Conservation (phyloP, 164 flowering plant species). For the Paratinospora sagittata region DNA sequence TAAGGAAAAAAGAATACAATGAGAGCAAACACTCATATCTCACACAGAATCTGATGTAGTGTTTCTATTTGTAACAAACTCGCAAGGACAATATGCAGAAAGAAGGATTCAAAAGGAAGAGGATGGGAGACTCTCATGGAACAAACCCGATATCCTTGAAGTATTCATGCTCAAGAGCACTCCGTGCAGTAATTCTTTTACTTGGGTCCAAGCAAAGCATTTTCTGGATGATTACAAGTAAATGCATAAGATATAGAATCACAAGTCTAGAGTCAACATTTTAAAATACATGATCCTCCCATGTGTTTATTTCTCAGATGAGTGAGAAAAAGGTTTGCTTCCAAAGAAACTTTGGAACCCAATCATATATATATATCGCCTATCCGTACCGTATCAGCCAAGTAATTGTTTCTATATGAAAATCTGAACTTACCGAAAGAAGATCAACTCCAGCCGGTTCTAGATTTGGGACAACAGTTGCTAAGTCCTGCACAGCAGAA, state of each 20-base stretch:
- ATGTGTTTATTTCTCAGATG: neutral
- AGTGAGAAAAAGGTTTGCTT: neutral
- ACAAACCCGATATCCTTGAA: constrained; percentile 62
- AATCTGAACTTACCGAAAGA: constrained; percentile 57
- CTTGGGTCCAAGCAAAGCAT: constrained; percentile 92
- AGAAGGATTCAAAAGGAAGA: neutral
- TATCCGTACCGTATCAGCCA: neutral
- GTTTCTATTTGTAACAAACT: constrained; percentile 11
- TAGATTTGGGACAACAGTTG: constrained; percentile 66
- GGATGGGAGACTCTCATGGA: constrained; percentile 37
- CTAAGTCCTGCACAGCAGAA: constrained; percentile 54
- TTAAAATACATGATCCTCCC: neutral
- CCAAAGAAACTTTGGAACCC: neutral
- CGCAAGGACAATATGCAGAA: constrained; percentile 11
- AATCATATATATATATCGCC: neutral
- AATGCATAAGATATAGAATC: neutral
- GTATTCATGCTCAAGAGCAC: constrained; percentile 88
- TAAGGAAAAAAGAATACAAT: constrained; percentile 9
- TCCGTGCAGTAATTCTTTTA: constrained; percentile 81
- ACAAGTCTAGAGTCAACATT: neutral
- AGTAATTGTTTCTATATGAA: neutral
- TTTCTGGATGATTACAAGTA: constrained; percentile 44
- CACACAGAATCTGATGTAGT: constrained; percentile 16
- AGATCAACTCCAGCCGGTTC: constrained; percentile 82
- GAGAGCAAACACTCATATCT: constrained; percentile 6